Evolutionary conservation across 2,329 filamentous ascomycete species (phyloP).

Genomic region (Epichloe scottii): DNA sequence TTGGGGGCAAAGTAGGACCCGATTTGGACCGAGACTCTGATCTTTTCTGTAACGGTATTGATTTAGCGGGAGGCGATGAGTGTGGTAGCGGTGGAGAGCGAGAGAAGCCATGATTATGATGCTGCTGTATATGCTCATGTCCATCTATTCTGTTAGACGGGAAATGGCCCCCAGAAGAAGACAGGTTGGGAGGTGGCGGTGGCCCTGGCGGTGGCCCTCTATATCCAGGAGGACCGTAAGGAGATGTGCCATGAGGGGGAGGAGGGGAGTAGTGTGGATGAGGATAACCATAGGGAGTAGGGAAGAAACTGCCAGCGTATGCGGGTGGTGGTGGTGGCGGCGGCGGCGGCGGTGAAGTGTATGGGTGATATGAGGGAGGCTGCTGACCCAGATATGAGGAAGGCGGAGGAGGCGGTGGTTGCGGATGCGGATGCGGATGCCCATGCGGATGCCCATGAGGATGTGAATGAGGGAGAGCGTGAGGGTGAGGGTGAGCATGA

Average conservation of each 20-base stretch:
- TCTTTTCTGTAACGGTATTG: background rate
- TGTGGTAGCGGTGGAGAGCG: slow-evolving; percentile 2
- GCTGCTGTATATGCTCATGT: slow-evolving; percentile 2
- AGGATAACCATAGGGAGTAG: slow-evolving; percentile 14
- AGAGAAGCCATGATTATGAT: slow-evolving; percentile 3
- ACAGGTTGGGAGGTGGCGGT: slow-evolving; percentile 6
- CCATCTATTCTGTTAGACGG: background rate
- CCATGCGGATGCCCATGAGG: slow-evolving; percentile 2
- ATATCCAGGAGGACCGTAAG: slow-evolving; percentile 8
- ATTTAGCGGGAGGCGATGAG: background rate
- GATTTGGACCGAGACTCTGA: background rate
- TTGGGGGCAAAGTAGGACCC: slow-evolving; percentile 5
- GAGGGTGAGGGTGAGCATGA: slow-evolving; percentile 4
- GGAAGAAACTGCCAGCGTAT: slow-evolving; percentile 12
- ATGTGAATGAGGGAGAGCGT: background rate
- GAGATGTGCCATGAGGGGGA: slow-evolving; percentile 9
- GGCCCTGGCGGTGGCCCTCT: slow-evolving; percentile 1
- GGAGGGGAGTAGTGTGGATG: slow-evolving; percentile 13
- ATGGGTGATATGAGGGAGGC: slow-evolving; percentile 14
- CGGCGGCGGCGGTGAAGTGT: slow-evolving; percentile 7
- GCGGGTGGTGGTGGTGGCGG: slow-evolving; percentile 5
- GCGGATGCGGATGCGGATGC: background rate
- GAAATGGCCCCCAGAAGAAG: slow-evolving; percentile 2
- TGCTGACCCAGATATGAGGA: slow-evolving; percentile 14
- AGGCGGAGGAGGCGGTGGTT: slow-evolving; percentile 2